phyloP scores from a whole-genome alignment of 108 stramenopile genomes.

The Seminavis robusta region DNA sequence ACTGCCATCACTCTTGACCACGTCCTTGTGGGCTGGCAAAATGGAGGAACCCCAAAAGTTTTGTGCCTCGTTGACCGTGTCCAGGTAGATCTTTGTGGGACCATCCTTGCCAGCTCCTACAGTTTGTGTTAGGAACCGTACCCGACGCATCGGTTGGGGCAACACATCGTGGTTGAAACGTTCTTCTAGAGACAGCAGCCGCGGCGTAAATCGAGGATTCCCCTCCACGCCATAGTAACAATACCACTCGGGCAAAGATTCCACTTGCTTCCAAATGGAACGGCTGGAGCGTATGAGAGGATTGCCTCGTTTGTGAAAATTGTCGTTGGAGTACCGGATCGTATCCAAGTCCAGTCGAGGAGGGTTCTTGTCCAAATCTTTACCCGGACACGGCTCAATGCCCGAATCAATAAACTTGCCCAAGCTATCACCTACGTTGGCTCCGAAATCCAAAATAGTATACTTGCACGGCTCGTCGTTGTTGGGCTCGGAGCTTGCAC shows the following conservation, averaged over 20 bases:
- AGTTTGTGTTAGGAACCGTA: constrained; percentile 43
- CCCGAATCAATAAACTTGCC: constrained; percentile 30
- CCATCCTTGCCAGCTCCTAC: constrained; percentile 38
- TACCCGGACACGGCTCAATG: constrained; percentile 24
- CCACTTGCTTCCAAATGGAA: not conserved
- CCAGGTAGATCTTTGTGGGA: constrained; percentile 36
- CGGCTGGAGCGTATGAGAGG: constrained; percentile 7
- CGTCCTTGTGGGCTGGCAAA: constrained; percentile 33
- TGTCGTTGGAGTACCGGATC: too few relatives aligned
- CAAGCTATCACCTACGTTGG: constrained; percentile 39
- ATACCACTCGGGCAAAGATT: constrained; percentile 12
- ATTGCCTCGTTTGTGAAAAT: too few relatives aligned
- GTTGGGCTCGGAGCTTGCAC: too few relatives aligned
- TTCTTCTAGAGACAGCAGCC: constrained; percentile 31
- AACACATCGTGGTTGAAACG: constrained; percentile 19
- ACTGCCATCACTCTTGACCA: constrained; percentile 23
- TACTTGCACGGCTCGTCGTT: constrained; percentile 10
- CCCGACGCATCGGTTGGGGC: constrained; percentile 29
- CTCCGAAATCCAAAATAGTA: constrained; percentile 38
- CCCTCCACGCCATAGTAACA: constrained; percentile 51
- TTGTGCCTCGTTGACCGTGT: constrained; percentile 17
- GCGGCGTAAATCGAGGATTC: constrained; percentile 40
- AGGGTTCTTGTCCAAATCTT: not conserved
- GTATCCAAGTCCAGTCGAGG: constrained; percentile 10
- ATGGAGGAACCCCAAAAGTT: constrained; percentile 46